Conservation (phyloP, 2,329 filamentous ascomycete species). For the Clarireedia paspali region DNA sequence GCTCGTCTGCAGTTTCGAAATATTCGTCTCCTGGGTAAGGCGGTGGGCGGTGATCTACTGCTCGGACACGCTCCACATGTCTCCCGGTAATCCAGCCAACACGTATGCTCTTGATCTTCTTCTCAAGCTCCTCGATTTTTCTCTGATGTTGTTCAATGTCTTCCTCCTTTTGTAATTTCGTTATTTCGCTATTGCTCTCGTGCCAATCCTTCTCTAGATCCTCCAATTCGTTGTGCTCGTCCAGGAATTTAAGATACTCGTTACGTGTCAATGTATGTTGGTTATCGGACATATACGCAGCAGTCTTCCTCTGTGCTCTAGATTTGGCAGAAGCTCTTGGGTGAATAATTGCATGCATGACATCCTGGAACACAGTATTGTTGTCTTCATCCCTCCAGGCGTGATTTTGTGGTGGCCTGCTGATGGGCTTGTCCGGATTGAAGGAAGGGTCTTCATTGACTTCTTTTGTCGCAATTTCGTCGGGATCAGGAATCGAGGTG, state of each 20-base stretch:
- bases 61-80: constrained; percentile 30
- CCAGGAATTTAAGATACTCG: constrained; percentile 31
- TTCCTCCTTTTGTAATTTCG: constrained; percentile 7
- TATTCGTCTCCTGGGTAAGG: constrained; percentile 19
- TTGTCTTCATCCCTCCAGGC: constrained; percentile 7
- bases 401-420: constrained; percentile 9
- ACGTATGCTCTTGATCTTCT: constrained; percentile 28
- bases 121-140: constrained; percentile 19
- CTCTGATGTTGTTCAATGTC: constrained; percentile 15
- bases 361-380: constrained; percentile 10
- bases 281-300: constrained; percentile 17
- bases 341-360: constrained; percentile 12
- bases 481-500: background rate
- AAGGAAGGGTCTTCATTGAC: constrained; percentile 19
- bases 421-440: constrained; percentile 14
- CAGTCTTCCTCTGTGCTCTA: constrained; percentile 15
- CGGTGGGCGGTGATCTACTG: constrained; percentile 15
- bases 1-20: constrained; percentile 22
- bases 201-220: constrained; percentile 3
- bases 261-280: constrained; percentile 29
- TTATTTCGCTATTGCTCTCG: constrained; percentile 13
- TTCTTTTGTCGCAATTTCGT: background rate
- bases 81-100: constrained; percentile 32
- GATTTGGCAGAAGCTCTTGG: constrained; percentile 17
- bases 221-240: constrained; percentile 25